phyloP scores from a whole-genome alignment of 2,329 filamentous ascomycete species.

The Diplocarpon rosae region DNA sequence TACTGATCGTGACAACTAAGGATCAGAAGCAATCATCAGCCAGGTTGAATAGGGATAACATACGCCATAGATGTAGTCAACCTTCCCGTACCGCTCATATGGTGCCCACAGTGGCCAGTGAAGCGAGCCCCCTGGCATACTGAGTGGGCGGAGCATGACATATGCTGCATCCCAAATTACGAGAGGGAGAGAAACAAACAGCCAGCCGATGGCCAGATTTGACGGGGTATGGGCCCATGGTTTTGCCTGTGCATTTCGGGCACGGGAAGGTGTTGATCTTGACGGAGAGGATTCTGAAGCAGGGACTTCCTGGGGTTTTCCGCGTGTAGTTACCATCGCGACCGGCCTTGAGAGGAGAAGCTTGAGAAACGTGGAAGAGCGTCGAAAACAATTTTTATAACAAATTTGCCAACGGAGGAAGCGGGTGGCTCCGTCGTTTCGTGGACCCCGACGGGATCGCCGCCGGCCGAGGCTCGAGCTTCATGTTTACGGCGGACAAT shows the following conservation, averaged over 20 bases:
- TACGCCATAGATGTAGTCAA: constrained; percentile 52
- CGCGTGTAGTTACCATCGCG: constrained; percentile 45
- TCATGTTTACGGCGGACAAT: no score
- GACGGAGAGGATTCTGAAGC: constrained; percentile 20
- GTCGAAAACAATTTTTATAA: background rate
- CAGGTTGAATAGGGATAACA: background rate
- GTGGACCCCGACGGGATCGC: no score
- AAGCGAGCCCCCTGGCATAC: constrained; percentile 51
- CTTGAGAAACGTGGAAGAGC: background rate
- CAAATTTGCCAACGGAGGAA: background rate
- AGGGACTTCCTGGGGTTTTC: constrained; percentile 41
- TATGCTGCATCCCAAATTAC: constrained; percentile 59
- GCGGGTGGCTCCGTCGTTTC: no score
- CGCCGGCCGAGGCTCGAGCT: no score
- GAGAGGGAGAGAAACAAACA: constrained; percentile 49
- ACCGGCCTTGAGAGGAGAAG: background rate
- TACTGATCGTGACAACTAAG: no score
- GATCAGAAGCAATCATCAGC: no score
- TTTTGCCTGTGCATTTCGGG: constrained; percentile 18
- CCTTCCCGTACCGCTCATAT: constrained; percentile 52
- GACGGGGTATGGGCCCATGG: constrained; percentile 50
- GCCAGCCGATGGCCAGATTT: constrained; percentile 47
- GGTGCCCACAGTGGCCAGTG: constrained; percentile 53
- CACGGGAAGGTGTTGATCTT: constrained; percentile 16
- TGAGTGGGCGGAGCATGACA: constrained; percentile 53